phyloP scores from a whole-genome alignment of 164 flowering plant species.

The Tinospora cordifolia region DNA sequence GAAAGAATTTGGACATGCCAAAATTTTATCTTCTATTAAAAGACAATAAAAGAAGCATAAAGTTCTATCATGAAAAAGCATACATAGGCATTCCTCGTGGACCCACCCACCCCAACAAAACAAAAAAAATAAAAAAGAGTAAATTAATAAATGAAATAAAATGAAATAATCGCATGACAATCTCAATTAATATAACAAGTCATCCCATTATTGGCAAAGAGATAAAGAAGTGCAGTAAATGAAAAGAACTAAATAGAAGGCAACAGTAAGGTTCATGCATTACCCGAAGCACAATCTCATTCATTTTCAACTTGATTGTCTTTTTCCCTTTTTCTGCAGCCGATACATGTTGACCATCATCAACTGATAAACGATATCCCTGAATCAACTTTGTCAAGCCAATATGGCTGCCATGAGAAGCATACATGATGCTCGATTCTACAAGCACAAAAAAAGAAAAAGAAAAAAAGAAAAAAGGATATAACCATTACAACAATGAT shows the following conservation, averaged over 20 bases:
- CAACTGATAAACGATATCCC: conserved; percentile 62
- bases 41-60: too few relatives aligned
- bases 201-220: neutral
- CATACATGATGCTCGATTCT: conserved; percentile 92
- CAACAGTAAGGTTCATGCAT: neutral
- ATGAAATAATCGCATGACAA: neutral
- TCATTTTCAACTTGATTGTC: conserved; percentile 68
- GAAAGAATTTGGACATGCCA: too few relatives aligned
- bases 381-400: conserved; percentile 78
- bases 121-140: too few relatives aligned
- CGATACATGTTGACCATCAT: conserved; percentile 59
- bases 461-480: too few relatives aligned
- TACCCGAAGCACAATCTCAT: conserved; percentile 92
- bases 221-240: neutral
- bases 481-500: conserved; percentile 19
- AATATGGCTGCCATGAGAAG: conserved; percentile 79
- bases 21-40: too few relatives aligned
- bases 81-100: neutral
- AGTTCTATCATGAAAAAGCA: too few relatives aligned
- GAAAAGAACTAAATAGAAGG: neutral
- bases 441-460: conserved; percentile 28
- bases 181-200: neutral
- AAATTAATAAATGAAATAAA: neutral
- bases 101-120: neutral
- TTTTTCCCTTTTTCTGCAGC: conserved; percentile 76